These are phyloP conservation scores for Straminergon stramineum DNA, from an alignment of 225 moss, liverwort and hornwort species.

Conservation along the genomic window DNA sequence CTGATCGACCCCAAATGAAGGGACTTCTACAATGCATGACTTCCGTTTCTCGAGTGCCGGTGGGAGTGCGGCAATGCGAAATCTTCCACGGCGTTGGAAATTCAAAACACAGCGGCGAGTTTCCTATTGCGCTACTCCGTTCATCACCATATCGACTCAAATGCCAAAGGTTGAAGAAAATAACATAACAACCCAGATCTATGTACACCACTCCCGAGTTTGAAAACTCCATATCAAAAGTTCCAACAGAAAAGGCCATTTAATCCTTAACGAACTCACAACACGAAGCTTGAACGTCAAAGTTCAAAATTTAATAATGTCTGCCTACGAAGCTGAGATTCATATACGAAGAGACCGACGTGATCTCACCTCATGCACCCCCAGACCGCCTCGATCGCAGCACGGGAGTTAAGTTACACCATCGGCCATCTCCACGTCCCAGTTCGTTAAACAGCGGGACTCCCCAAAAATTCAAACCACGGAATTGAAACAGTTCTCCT, in stretches of 20 bases:
- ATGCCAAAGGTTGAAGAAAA: no score
- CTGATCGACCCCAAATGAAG: neutral
- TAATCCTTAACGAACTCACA: neutral
- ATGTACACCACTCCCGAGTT: neutral
- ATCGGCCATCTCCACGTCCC: neutral
- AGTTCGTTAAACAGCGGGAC: neutral
- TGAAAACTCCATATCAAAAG: neutral
- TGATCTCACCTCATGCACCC: neutral
- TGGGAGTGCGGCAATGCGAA: neutral
- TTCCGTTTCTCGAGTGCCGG: neutral
- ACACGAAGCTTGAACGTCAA: no score
- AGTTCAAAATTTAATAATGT: neutral
- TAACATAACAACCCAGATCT: neutral
- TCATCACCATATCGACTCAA: neutral
- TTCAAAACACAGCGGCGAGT: neutral
- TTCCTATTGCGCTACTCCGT: neutral
- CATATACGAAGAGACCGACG: neutral
- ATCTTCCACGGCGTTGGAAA: neutral
- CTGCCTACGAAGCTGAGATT: neutral
- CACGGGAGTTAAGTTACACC: no score
- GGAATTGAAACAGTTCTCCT: neutral
- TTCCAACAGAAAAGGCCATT: no score
- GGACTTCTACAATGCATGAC: neutral
- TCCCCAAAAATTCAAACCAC: neutral
- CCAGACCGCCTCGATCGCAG: neutral